Evolutionary conservation across 371 early-diverging fungal genomes (phyloP).

Genomic region (Haplosporangium sp.): DNA sequence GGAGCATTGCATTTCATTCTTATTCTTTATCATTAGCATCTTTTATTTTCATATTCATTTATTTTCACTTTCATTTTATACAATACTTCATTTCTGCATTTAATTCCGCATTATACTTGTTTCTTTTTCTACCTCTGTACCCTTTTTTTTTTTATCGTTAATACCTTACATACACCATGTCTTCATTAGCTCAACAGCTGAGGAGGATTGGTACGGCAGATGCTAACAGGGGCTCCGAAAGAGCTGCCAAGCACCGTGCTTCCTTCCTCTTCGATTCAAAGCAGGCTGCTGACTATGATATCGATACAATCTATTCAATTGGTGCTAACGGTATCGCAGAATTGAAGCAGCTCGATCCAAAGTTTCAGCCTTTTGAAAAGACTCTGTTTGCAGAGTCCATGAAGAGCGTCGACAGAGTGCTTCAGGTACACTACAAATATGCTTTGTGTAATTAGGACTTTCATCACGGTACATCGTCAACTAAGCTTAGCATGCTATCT

Average conservation of each 20-base stretch:
- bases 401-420: slow-evolving; percentile 84
- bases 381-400: slow-evolving; percentile 86
- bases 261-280: slow-evolving; percentile 86
- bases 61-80: slow-evolving; percentile 1
- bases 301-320: slow-evolving; percentile 87
- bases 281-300: slow-evolving; percentile 91
- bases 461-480: background rate
- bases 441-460: slow-evolving; percentile 3
- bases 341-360: slow-evolving; percentile 72
- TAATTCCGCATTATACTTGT: background rate
- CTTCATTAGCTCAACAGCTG: slow-evolving; percentile 79
- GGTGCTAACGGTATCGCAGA: slow-evolving; percentile 86
- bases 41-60: slow-evolving; percentile 3
- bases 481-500: background rate
- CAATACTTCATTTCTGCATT: background rate
- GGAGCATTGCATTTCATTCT: slow-evolving; percentile 11
- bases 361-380: slow-evolving; percentile 77
- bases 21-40: slow-evolving; percentile 9
- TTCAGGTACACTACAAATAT: slow-evolving; percentile 58
- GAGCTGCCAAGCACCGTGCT: slow-evolving; percentile 65
- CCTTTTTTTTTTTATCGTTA: slow-evolving; percentile 4
- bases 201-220: slow-evolving; percentile 76
- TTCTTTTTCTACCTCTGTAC: background rate
- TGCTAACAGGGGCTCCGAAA: slow-evolving; percentile 61
- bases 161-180: slow-evolving; percentile 24